Evolutionary conservation across 805 yeast genomes (phyloP), one percentile per base, ranked within the genome.

Genomic region (Lachancea meyersii): DNA sequence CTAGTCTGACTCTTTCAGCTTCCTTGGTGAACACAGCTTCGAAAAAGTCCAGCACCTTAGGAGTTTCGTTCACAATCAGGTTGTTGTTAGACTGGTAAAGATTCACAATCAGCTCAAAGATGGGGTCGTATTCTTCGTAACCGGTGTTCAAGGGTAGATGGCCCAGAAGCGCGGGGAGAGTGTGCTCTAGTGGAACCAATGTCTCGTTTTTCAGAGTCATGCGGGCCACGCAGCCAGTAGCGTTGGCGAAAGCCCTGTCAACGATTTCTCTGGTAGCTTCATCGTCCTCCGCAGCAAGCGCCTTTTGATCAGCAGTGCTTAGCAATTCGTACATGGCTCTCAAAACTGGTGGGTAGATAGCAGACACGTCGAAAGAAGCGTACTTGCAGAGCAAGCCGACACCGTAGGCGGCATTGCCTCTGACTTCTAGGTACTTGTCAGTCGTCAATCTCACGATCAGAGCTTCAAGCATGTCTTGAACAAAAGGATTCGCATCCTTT

Each of bases 211-310:
- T 81, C 63, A 86, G 69, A 11, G 85, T 76, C 85, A 93, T 74
- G 67, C 98, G 80, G 14, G 96, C 89, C 45, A 89, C 95, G 75
- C 97, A 93, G 34, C 98, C 98, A 64, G 93, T 83, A 4, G 96
- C 96, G 64, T 93, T 93, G 47, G 97, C 96, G 53, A 77, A 79
- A 5, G 94, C 79, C 69, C 95, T 76, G 67, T 82, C 81, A 54
- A 86, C 76, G 47, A 79, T 82, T 51, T 87, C 95, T 57, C 75
- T 76, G 26, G 86, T 73, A 63, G 84, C 91, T 51, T 82, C 94
- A 55, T 80, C 87, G 44, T 70, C 77, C 43, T 67, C 75, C 35
- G 60, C 63, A 37, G 61, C 53, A 17, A 69, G 53, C 44, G 77
- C 82, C 67, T 83, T 84, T 64, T 76, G 79, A 63, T 85, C 86